A percentile compares a stretch with the other conserved stretches of the same genome.
These are phyloP conservation scores for Setaria italica DNA, from an alignment of 202 grass and related monocot genomes.

Conservation along the genomic window DNA sequence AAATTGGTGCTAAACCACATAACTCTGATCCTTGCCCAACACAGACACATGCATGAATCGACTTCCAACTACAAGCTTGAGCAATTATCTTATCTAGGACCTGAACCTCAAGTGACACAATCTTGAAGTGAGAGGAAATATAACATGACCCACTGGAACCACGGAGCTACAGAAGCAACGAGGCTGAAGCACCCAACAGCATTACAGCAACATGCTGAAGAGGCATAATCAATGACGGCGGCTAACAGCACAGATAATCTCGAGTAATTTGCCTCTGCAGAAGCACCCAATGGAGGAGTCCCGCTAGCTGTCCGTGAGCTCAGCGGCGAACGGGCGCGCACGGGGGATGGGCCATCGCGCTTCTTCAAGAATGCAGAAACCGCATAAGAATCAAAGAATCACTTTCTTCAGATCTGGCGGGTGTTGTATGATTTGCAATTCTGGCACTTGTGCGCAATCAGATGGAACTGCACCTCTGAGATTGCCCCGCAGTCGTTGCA, in stretches of 20 bases:
- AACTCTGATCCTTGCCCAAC: not conserved
- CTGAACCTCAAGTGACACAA: not conserved
- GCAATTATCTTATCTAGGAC: not conserved
- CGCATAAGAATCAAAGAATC: not conserved
- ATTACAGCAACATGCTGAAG: not conserved
- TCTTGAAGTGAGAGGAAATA: not conserved
- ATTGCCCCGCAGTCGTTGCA: conserved; percentile 81
- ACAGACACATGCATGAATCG: not conserved
- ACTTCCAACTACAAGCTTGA: not conserved
- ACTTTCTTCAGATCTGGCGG: conserved; percentile 62
- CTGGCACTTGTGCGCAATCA: conserved; percentile 88
- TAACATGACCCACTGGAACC: not conserved
- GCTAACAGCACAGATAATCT: not conserved
- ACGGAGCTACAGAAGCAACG: not conserved
- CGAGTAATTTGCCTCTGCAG: not conserved
- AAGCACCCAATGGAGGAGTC: not conserved
- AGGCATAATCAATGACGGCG: not conserved
- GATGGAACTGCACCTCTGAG: conserved; percentile 79
- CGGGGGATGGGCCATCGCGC: not conserved
- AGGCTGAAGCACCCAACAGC: not conserved
- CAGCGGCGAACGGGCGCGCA: not conserved
- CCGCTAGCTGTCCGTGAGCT: too few relatives aligned
- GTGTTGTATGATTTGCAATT: conserved; percentile 96
- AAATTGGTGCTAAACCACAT: not conserved
- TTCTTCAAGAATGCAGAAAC: conserved; percentile 22